A percentile compares a stretch with the other conserved stretches of the same genome.
Evolutionary conservation across 805 yeast species (phyloP).

Genomic region (Cyberlindnera euphorbiiphila): DNA sequence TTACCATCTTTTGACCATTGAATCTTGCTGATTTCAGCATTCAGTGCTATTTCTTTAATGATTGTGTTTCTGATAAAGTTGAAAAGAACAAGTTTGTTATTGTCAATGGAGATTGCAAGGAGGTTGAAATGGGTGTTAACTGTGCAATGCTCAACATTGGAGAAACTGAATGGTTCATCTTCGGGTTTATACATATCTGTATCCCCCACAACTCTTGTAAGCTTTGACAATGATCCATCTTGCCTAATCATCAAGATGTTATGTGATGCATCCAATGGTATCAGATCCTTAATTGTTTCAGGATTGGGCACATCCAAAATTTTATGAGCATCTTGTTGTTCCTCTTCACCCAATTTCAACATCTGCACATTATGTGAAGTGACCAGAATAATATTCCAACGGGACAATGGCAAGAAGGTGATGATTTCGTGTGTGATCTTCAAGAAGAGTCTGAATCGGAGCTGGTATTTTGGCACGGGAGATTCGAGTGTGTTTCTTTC

Average conservation of each 20-base stretch:
- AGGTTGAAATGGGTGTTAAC: constrained; percentile 10
- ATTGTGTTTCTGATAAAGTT: constrained; percentile 6
- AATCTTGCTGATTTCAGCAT: constrained; percentile 1
- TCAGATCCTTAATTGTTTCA: constrained; percentile 1
- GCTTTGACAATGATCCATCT: constrained; percentile 7
- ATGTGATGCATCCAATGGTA: background rate
- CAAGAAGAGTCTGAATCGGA: constrained; percentile 27
- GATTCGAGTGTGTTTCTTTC: constrained; percentile 18
- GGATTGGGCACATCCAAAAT: constrained; percentile 9
- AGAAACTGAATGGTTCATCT: background rate
- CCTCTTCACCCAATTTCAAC: constrained; percentile 17
- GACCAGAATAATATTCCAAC: constrained; percentile 16
- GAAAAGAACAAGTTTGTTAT: constrained; percentile 6
- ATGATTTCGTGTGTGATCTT: constrained; percentile 25
- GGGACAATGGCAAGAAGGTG: constrained; percentile 21
- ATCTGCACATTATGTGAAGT: constrained; percentile 19
- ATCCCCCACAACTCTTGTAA: background rate
- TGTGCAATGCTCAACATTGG: constrained; percentile 8
- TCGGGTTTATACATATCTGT: background rate
- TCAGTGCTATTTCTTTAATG: constrained; percentile 6
- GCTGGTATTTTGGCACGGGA: constrained; percentile 22
- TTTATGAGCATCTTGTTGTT: constrained; percentile 11
- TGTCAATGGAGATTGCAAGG: constrained; percentile 4
- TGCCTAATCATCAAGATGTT: constrained; percentile 7
- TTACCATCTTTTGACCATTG: constrained; percentile 19